A percentile compares a stretch with the other conserved stretches of the same genome.
Conservation (phyloP, 495 filamentous ascomycete species). For the Platismatia glauca region DNA sequence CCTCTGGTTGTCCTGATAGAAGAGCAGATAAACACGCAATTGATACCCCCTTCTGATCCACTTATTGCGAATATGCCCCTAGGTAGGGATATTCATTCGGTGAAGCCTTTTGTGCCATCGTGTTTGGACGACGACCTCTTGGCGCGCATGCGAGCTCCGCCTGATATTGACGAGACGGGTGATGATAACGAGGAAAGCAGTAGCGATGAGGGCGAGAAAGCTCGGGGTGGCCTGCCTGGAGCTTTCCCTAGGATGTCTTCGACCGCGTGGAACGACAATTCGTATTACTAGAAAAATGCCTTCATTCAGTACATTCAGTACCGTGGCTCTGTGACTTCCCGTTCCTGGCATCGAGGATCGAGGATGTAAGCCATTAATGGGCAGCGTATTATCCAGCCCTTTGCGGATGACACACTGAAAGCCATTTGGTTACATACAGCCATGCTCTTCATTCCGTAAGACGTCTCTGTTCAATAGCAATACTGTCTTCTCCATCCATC, state of each 20-base stretch:
- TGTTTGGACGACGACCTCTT: slow-evolving; percentile 49
- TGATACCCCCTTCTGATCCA: slow-evolving; percentile 58
- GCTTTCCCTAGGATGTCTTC: slow-evolving; percentile 28
- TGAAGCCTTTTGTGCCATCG: slow-evolving; percentile 51
- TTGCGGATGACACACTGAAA: not conserved
- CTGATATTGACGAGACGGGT: slow-evolving; percentile 27
- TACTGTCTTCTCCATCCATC: not conserved
- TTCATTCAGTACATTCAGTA: too few relatives aligned
- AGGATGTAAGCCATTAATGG: not conserved
- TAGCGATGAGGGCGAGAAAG: slow-evolving; percentile 32
- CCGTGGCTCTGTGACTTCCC: not conserved
- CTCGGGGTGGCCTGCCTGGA: slow-evolving; percentile 41
- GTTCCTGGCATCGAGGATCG: too few relatives aligned
- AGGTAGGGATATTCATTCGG: slow-evolving; percentile 72
- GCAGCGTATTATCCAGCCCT: not conserved
- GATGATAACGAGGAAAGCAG: slow-evolving; percentile 16
- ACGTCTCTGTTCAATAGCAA: not conserved
- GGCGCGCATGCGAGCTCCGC: slow-evolving; percentile 38
- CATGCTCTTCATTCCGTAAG: not conserved
- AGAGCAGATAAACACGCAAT: slow-evolving; percentile 69
- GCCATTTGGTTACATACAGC: not conserved
- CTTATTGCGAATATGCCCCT: slow-evolving; percentile 71
- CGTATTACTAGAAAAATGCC: slow-evolving; percentile 33
- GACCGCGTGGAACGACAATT: not conserved
- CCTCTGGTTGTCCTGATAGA: not conserved